Conservation (phyloP, 1,284 basidiomycete genomes). For the Ganoderma sinense region DNA sequence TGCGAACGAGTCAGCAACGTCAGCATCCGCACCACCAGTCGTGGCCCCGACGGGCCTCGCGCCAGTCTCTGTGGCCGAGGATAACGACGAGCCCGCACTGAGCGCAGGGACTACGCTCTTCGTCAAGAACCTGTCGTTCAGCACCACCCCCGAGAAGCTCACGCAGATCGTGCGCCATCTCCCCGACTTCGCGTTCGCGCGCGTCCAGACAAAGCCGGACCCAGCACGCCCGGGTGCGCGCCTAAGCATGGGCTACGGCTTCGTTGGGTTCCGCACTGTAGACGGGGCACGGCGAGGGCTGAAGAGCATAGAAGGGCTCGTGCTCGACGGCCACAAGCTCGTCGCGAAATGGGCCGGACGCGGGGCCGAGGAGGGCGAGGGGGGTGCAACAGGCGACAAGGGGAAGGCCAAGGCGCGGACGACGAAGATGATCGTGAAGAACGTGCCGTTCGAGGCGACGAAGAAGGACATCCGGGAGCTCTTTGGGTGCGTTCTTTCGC, state of each 20-base stretch:
- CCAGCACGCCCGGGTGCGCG: slow-evolving; percentile 73
- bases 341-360: slow-evolving; percentile 90
- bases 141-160: slow-evolving; percentile 84
- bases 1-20: background rate
- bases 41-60: slow-evolving; percentile 29
- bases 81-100: slow-evolving; percentile 54
- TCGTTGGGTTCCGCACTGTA: slow-evolving; percentile 87
- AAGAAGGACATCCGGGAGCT: slow-evolving; percentile 92
- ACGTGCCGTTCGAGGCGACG: slow-evolving; percentile 95
- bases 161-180: slow-evolving; percentile 78
- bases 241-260: slow-evolving; percentile 96
- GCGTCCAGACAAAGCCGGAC: slow-evolving; percentile 92
- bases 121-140: slow-evolving; percentile 94
- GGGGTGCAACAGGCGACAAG: slow-evolving; percentile 41
- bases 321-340: slow-evolving; percentile 89
- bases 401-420: slow-evolving; percentile 55
- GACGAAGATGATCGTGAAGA: slow-evolving; percentile 96
- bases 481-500: slow-evolving; percentile 70
- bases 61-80: slow-evolving; percentile 24
- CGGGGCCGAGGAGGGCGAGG: slow-evolving; percentile 68
- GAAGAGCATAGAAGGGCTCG: slow-evolving; percentile 82
- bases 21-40: slow-evolving; percentile 16
- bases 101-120: slow-evolving; percentile 87
- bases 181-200: slow-evolving; percentile 87
- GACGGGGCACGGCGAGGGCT: slow-evolving; percentile 83